Conservation (phyloP, 495 filamentous ascomycete species). For the Neurospora sp. region DNA sequence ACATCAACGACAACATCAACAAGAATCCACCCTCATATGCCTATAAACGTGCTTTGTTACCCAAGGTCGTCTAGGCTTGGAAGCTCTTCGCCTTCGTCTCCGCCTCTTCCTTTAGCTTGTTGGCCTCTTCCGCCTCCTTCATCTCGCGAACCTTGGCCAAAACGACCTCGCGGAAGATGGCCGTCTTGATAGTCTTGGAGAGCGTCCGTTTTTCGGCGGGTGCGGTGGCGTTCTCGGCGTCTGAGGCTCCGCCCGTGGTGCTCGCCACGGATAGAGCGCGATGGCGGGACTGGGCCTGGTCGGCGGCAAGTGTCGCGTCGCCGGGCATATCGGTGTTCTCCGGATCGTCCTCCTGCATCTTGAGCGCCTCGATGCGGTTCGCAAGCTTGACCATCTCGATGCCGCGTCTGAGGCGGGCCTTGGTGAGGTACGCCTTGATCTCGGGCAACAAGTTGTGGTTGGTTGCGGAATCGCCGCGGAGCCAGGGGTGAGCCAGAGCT, state of each 20-base stretch:
- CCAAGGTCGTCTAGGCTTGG: conserved; percentile 12
- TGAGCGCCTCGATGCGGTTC: conserved; percentile 94
- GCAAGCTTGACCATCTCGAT: conserved; percentile 95
- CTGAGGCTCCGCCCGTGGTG: conserved; percentile 13
- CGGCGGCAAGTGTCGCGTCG: conserved; percentile 51
- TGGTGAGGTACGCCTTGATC: conserved; percentile 88
- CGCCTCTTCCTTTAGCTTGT: conserved; percentile 51
- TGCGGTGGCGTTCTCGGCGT: conserved; percentile 14
- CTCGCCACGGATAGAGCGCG: conserved; percentile 1
- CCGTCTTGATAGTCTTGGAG: conserved; percentile 69
- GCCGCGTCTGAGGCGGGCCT: conserved; percentile 79
- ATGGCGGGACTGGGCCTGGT: conserved; percentile 43
- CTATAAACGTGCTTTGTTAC: neutral
- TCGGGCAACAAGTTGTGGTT: conserved; percentile 96
- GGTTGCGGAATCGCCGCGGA: conserved; percentile 79
- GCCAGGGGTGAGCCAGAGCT: conserved; percentile 79
- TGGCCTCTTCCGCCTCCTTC: conserved; percentile 74
- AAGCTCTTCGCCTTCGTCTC: conserved; percentile 36
- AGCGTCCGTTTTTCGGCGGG: conserved; percentile 54
- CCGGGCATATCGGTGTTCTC: conserved; percentile 54
- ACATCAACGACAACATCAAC: neutral
- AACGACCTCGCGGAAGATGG: conserved; percentile 96
- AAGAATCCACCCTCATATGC: neutral
- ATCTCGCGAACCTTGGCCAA: conserved; percentile 90
- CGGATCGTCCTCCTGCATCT: conserved; percentile 86